Percentiles rank a stretch among this genome's conserved stretches.
Evolutionary conservation across 2,329 filamentous ascomycete species (phyloP).

Genomic region (Coniochaeta ligniaria): DNA sequence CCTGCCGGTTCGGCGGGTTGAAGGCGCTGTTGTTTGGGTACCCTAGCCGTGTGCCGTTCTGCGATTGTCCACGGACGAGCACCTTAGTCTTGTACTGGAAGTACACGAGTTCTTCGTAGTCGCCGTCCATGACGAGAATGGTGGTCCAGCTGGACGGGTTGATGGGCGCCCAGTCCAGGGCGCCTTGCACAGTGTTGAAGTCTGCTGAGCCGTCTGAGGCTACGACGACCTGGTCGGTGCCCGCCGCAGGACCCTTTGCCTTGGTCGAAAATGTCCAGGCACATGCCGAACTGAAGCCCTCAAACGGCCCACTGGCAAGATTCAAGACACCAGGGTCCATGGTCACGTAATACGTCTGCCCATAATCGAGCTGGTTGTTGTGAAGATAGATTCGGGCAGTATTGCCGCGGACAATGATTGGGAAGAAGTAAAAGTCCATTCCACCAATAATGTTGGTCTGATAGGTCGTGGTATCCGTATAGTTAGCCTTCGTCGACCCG

Average conservation of each 20-base stretch:
- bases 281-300: conserved; percentile 3
- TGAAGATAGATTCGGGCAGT: conserved; percentile 4
- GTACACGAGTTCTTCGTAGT: conserved; percentile 7
- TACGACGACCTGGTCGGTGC: neutral
- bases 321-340: conserved; percentile 3
- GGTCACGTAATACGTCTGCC: conserved; percentile 3
- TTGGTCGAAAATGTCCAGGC: conserved; percentile 5
- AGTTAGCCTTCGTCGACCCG: conserved; percentile 6
- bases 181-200: conserved; percentile 8
- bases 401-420: conserved; percentile 5
- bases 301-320: neutral
- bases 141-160: neutral
- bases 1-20: conserved; percentile 6
- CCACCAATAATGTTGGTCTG: conserved; percentile 8
- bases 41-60: conserved; percentile 4
- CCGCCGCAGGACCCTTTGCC: neutral
- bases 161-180: conserved; percentile 5
- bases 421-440: conserved; percentile 8
- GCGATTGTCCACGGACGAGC: neutral
- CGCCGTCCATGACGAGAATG: conserved; percentile 3
- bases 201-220: conserved; percentile 5
- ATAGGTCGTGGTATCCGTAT: conserved; percentile 3
- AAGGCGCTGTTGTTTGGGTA: conserved; percentile 9
- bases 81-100: conserved; percentile 7
- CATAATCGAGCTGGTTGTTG: conserved; percentile 6